phyloP scores from a whole-genome alignment of 2,329 filamentous ascomycete genomes.

The Chaetomiaceae sp. region DNA sequence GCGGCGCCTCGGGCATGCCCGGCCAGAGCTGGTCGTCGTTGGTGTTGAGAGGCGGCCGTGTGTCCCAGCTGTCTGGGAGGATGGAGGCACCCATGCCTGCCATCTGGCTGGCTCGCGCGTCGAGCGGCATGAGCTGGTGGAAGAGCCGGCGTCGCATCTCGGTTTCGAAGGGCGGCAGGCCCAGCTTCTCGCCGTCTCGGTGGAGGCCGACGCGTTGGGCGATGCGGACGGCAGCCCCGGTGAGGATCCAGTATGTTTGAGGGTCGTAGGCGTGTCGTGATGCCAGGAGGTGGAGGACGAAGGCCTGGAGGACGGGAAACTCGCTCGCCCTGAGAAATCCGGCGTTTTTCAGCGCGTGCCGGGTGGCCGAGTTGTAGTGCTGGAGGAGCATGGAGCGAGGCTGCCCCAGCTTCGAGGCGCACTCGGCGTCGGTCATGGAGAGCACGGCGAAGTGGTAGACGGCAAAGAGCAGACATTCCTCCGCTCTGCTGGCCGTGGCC shows the following conservation, averaged over 20 bases:
- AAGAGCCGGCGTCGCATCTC: constrained; percentile 50
- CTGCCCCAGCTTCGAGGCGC: background rate
- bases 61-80: background rate
- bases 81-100: background rate
- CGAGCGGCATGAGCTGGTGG: background rate
- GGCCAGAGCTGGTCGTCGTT: background rate
- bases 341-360: background rate
- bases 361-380: background rate
- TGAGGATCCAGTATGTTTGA: constrained; percentile 35
- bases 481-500: background rate
- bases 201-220: constrained; percentile 52
- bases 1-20: background rate
- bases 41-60: background rate
- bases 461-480: background rate
- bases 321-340: background rate
- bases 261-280: background rate
- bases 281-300: background rate
- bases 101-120: background rate
- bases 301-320: background rate
- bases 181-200: constrained; percentile 37
- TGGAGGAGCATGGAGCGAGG: background rate
- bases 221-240: constrained; percentile 48
- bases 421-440: background rate
- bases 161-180: constrained; percentile 40
- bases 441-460: constrained; percentile 3